Percentiles rank a stretch among this genome's conserved stretches.
Evolutionary conservation across 2,329 filamentous ascomycete species (phyloP).

Genomic region (Aspergillus sergii): DNA sequence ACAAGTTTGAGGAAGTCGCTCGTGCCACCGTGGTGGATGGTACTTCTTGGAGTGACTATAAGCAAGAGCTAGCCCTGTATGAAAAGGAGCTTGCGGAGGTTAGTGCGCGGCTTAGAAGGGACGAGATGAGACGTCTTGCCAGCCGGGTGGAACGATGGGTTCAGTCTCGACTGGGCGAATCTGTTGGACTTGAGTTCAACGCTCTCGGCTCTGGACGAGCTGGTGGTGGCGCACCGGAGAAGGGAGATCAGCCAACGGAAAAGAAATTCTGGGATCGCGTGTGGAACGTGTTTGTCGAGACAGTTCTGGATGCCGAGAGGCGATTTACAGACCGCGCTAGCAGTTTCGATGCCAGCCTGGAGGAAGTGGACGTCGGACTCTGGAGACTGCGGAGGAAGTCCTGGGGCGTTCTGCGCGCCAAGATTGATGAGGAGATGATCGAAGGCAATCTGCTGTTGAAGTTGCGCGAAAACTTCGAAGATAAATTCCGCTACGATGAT

Average conservation of each 20-base stretch:
- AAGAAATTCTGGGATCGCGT: constrained; percentile 95
- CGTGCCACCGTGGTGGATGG: constrained; percentile 74
- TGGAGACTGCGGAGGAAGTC: constrained; percentile 93
- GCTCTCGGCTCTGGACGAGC: constrained; percentile 86
- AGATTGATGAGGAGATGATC: constrained; percentile 96
- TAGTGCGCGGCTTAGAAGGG: constrained; percentile 79
- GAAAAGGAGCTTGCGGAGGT: constrained; percentile 91
- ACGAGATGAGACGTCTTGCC: constrained; percentile 92
- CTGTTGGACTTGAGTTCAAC: constrained; percentile 91
- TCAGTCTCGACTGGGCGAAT: constrained; percentile 80
- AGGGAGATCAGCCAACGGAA: constrained; percentile 74
- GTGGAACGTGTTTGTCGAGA: constrained; percentile 81
- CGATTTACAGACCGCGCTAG: constrained; percentile 86
- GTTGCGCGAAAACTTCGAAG: constrained; percentile 96
- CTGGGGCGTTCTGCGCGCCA: constrained; percentile 86
- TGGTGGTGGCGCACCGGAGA: constrained; percentile 77
- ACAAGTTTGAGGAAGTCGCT: constrained; percentile 75
- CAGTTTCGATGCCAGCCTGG: constrained; percentile 88
- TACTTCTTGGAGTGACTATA: constrained; percentile 86
- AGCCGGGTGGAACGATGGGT: constrained; percentile 94
- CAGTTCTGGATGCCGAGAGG: constrained; percentile 81
- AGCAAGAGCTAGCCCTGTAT: constrained; percentile 75
- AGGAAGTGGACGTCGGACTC: constrained; percentile 88
- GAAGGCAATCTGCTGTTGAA: constrained; percentile 95
- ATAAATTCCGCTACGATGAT: constrained; percentile 98